These are phyloP conservation scores for Dryas alaskensis DNA, from an alignment of 306 rosid genomes.

Conservation along the genomic window DNA sequence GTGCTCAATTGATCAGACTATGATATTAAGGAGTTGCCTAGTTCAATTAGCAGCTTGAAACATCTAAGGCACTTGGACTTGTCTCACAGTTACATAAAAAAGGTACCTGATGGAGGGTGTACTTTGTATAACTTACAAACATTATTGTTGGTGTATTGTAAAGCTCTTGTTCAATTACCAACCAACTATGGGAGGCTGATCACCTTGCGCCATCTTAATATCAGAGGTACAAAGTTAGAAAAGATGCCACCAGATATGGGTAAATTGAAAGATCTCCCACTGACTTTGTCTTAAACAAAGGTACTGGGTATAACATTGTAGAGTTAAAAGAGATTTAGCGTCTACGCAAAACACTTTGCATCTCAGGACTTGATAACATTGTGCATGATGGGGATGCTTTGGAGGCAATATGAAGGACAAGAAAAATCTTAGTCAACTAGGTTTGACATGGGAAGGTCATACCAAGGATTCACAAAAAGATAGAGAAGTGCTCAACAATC, in stretches of 20 bases:
- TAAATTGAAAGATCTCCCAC: not conserved
- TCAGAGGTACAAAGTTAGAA: not conserved
- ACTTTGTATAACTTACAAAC: constrained; percentile 19
- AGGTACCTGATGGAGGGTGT: not conserved
- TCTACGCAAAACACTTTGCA: no score
- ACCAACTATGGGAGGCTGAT: not conserved
- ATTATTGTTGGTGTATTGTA: not conserved
- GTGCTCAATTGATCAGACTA: not conserved
- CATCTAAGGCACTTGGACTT: not conserved
- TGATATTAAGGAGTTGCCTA: not conserved
- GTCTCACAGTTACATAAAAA: not conserved
- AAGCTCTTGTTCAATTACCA: not conserved
- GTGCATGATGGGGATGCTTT: no score
- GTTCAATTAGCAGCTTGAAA: no score
- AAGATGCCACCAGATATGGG: not conserved
- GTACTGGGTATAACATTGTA: no score
- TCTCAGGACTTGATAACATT: no score
- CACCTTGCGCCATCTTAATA: constrained; percentile 8
- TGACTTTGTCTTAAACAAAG: not conserved
- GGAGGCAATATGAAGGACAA: no score
- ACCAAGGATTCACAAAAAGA: not conserved
- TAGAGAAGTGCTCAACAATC: not conserved
- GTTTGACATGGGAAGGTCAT: not conserved
- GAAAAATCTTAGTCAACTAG: no score
- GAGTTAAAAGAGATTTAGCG: no score